Evolutionary conservation across 345 rosid genomes (phyloP).

Genomic region (Punica granatum): DNA sequence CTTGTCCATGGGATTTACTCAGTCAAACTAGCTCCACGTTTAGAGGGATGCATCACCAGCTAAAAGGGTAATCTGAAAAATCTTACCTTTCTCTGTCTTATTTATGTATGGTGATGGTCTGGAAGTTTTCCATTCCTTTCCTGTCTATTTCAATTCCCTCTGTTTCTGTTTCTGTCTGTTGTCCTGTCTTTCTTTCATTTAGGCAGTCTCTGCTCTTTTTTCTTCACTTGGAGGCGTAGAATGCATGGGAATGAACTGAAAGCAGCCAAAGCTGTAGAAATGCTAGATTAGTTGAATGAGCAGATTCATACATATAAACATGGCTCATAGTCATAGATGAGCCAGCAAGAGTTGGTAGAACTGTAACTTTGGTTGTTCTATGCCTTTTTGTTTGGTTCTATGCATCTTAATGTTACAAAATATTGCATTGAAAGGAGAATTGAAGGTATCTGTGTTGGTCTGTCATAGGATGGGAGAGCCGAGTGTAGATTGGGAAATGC

Average conservation of each 20-base stretch:
- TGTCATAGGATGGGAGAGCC: conserved; percentile 32
- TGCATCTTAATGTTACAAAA: background rate
- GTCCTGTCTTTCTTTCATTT: background rate
- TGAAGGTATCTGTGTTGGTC: background rate
- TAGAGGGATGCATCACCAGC: background rate
- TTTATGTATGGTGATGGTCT: background rate
- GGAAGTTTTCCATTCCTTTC: background rate
- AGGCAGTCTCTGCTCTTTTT: too few relatives aligned
- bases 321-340: too few relatives aligned
- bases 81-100: background rate
- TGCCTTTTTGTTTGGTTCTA: too few relatives aligned
- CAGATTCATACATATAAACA: too few relatives aligned
- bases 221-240: background rate
- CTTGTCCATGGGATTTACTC: background rate
- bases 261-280: background rate
- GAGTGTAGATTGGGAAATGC: conserved; percentile 22
- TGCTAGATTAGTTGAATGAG: background rate
- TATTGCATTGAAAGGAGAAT: background rate
- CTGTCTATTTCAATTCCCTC: background rate
- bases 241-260: background rate
- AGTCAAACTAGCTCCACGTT: background rate
- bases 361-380: background rate
- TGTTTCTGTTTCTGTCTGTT: background rate
- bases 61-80: background rate
- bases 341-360: background rate